phyloP scores from a whole-genome alignment of 805 yeast genomes.

The Yueomyces sinensis region DNA sequence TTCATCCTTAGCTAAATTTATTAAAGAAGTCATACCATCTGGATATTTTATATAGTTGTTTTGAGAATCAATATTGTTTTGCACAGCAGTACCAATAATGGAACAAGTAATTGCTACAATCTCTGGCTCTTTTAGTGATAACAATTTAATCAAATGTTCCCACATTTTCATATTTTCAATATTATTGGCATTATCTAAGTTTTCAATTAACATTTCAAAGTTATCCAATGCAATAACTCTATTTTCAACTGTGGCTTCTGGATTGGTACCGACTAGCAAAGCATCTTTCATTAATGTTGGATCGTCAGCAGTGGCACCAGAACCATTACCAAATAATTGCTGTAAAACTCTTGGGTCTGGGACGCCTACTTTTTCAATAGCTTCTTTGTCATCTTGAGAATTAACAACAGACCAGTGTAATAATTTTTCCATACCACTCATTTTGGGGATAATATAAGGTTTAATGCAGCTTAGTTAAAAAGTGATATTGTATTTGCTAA shows the following conservation, averaged over 20 bases:
- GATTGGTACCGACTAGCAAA: constrained; percentile 42
- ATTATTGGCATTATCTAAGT: constrained; percentile 88
- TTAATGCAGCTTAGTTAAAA: too few species aligned
- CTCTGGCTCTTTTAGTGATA: constrained; percentile 31
- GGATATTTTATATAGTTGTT: constrained; percentile 43
- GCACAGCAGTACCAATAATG: constrained; percentile 81
- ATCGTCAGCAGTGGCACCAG: constrained; percentile 60
- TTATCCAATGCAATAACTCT: constrained; percentile 74
- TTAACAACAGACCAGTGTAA: constrained; percentile 85
- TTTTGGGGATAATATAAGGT: neutral
- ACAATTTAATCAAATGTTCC: constrained; percentile 49
- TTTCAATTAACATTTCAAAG: constrained; percentile 87
- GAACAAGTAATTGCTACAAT: constrained; percentile 53
- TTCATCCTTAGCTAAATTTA: constrained; percentile 26
- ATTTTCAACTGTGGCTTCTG: constrained; percentile 46
- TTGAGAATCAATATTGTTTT: constrained; percentile 74
- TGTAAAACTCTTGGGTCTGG: constrained; percentile 74
- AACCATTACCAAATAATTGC: constrained; percentile 59
- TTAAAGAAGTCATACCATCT: constrained; percentile 33
- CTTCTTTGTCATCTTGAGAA: constrained; percentile 58
- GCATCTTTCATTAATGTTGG: constrained; percentile 77
- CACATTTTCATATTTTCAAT: constrained; percentile 74
- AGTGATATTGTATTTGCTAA: too few species aligned
- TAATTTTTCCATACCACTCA: constrained; percentile 62
- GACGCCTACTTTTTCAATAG: constrained; percentile 45